A percentile compares a stretch with the other conserved stretches of the same genome.
Evolutionary conservation across 2,329 filamentous ascomycete genomes (phyloP).

Genomic region (Microdochium trichocladiopsis): DNA sequence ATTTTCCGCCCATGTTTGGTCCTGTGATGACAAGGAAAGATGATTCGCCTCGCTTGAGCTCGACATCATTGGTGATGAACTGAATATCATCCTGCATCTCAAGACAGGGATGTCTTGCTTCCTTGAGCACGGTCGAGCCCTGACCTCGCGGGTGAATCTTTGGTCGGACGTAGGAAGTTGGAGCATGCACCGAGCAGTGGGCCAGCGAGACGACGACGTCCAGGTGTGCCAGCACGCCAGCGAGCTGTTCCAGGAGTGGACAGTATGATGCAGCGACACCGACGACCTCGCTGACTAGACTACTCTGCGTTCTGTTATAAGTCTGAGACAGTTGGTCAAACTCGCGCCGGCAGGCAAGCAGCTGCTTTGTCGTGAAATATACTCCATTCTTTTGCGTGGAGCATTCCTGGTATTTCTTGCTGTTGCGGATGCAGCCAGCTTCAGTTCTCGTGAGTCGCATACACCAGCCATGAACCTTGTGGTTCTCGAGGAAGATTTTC

Average conservation of each 20-base stretch:
- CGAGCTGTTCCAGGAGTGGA: conserved; percentile 83
- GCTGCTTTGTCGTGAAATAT: conserved; percentile 84
- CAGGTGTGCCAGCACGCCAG: conserved; percentile 81
- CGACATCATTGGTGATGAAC: conserved; percentile 97
- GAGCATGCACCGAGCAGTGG: conserved; percentile 88
- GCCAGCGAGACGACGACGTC: conserved; percentile 94
- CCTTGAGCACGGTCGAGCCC: conserved; percentile 82
- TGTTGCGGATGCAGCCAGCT: conserved; percentile 88
- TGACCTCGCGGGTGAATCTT: conserved; percentile 84
- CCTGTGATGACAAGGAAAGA: conserved; percentile 96
- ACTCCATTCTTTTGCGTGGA: conserved; percentile 99
- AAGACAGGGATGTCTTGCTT: conserved; percentile 94
- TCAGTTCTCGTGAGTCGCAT: conserved; percentile 89
- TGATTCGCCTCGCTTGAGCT: conserved; percentile 67
- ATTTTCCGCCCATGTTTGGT: conserved; percentile 99
- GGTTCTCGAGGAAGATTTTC: conserved; percentile 96
- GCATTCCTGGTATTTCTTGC: conserved; percentile 83
- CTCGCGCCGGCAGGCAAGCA: conserved; percentile 77
- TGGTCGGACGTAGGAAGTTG: conserved; percentile 83
- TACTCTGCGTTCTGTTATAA: conserved; percentile 90
- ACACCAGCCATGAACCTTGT: conserved; percentile 93
- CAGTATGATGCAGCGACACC: conserved; percentile 90
- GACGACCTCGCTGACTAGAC: conserved; percentile 88
- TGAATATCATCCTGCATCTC: conserved; percentile 98
- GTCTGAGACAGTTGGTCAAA: conserved; percentile 91